Conservation (phyloP, 139 green algal species). For the Coelastrella sp. region DNA sequence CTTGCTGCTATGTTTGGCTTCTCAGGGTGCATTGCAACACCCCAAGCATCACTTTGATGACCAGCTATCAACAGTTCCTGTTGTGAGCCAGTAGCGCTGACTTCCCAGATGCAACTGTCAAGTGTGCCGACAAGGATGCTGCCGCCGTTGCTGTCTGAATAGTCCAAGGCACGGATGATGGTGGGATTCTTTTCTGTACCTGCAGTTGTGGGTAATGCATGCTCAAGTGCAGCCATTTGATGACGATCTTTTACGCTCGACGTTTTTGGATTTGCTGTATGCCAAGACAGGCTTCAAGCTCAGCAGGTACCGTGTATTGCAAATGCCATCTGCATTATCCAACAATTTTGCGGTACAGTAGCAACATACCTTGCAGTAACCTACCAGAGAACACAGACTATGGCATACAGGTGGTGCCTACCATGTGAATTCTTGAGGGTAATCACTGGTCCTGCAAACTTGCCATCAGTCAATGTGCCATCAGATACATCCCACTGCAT, state of each 20-base stretch:
- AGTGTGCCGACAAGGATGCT: slow-evolving; percentile 69
- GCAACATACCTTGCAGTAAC: not conserved
- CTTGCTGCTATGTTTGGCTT: slow-evolving; percentile 64
- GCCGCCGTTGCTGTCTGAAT: slow-evolving; percentile 27
- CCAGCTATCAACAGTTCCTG: slow-evolving; percentile 73
- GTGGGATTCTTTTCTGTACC: slow-evolving; percentile 17
- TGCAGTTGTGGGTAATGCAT: not conserved
- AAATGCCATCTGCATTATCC: too few relatives aligned
- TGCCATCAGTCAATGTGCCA: slow-evolving; percentile 58
- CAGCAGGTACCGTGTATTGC: not conserved
- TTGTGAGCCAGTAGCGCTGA: slow-evolving; percentile 40
- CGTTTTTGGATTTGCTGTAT: too few relatives aligned
- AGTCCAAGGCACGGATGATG: slow-evolving; percentile 62
- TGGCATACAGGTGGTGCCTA: too few relatives aligned
- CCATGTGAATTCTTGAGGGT: slow-evolving; percentile 47
- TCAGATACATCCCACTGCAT: slow-evolving; percentile 72
- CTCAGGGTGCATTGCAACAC: slow-evolving; percentile 66
- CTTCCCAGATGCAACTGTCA: slow-evolving; percentile 67
- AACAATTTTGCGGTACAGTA: too few relatives aligned
- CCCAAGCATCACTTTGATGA: slow-evolving; percentile 70
- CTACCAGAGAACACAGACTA: too few relatives aligned
- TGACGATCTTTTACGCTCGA: too few relatives aligned
- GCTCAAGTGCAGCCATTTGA: not conserved
- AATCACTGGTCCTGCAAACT: slow-evolving; percentile 56
- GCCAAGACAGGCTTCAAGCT: too few relatives aligned